Evolutionary conservation across 2,329 filamentous ascomycete species (phyloP).

Genomic region (Colletotrichum paranaense): DNA sequence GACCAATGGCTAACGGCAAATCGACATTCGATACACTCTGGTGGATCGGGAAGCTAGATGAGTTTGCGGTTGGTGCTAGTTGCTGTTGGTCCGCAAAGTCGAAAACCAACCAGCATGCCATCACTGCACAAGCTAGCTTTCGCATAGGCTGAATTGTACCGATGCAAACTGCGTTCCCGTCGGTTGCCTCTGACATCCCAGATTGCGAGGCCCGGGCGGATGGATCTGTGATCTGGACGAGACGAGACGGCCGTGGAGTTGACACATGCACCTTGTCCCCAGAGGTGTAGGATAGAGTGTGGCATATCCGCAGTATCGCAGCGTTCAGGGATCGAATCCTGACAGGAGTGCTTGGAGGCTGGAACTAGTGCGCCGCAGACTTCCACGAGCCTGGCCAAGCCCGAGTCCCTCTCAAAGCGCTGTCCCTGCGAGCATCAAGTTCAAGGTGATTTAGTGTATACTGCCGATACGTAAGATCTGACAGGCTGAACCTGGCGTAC

Average conservation of each 20-base stretch:
- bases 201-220: slow-evolving; percentile 4
- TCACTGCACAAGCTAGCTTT: neutral
- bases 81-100: neutral
- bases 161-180: slow-evolving; percentile 7
- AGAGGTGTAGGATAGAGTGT: slow-evolving; percentile 11
- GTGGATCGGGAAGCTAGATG: no score
- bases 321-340: slow-evolving; percentile 20
- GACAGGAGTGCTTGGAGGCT: neutral
- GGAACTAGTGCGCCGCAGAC: slow-evolving; percentile 3
- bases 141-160: neutral
- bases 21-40: neutral
- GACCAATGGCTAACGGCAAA: neutral
- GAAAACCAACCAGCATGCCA: neutral
- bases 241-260: slow-evolving; percentile 30
- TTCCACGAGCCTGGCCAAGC: slow-evolving; percentile 1
- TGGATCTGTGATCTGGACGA: slow-evolving; percentile 21
- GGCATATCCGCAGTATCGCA: slow-evolving; percentile 6
- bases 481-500: slow-evolving; percentile 15
- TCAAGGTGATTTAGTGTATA: neutral
- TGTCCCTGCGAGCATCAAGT: slow-evolving; percentile 28
- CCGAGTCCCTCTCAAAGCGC: slow-evolving; percentile 1
- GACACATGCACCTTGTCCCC: slow-evolving; percentile 8
- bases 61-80: neutral
- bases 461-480: neutral
- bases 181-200: slow-evolving; percentile 20